Percentiles rank a stretch among this genome's conserved stretches.
Evolutionary conservation across 768 basidiomycete genomes (phyloP).

Genomic region (Neoboletus magnificus): DNA sequence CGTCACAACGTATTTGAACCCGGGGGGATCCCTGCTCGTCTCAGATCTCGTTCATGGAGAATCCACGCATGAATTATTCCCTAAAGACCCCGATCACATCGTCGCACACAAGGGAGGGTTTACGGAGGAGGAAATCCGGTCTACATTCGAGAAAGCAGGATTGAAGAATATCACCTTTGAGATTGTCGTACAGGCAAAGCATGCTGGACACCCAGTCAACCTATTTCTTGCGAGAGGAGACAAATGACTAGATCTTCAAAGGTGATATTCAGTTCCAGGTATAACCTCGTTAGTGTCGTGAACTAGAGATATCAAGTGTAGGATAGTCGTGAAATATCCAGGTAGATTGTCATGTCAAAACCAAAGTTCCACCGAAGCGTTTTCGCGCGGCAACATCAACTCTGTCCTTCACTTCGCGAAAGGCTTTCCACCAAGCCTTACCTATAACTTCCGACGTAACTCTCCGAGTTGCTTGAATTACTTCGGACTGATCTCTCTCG

Average conservation of each 20-base stretch:
- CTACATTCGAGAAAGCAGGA: slow-evolving; percentile 52
- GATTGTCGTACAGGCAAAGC: slow-evolving; percentile 17
- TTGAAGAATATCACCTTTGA: slow-evolving; percentile 28
- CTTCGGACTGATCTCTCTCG: slow-evolving; percentile 41
- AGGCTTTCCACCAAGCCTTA: slow-evolving; percentile 79
- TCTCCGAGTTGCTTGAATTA: slow-evolving; percentile 29
- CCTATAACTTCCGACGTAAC: slow-evolving; percentile 46
- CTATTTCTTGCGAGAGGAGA: slow-evolving; percentile 59
- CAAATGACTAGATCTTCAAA: slow-evolving; percentile 27
- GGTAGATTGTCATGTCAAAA: slow-evolving; percentile 43
- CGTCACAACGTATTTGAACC: slow-evolving; percentile 52
- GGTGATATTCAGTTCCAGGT: neutral
- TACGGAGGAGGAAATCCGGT: slow-evolving; percentile 43
- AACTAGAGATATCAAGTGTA: neutral
- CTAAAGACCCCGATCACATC: slow-evolving; percentile 36
- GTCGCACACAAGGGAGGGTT: slow-evolving; percentile 59
- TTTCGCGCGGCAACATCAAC: slow-evolving; percentile 64
- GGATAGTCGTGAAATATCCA: neutral
- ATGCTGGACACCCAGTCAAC: slow-evolving; percentile 33
- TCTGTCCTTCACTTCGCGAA: slow-evolving; percentile 60
- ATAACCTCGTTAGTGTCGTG: neutral
- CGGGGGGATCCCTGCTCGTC: slow-evolving; percentile 58
- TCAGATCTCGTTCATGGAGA: slow-evolving; percentile 45
- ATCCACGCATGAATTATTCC: slow-evolving; percentile 25
- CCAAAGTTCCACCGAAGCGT: slow-evolving; percentile 72